Evolutionary conservation across 768 basidiomycete species (phyloP).

Genomic region (Lactifluus echinatus): DNA sequence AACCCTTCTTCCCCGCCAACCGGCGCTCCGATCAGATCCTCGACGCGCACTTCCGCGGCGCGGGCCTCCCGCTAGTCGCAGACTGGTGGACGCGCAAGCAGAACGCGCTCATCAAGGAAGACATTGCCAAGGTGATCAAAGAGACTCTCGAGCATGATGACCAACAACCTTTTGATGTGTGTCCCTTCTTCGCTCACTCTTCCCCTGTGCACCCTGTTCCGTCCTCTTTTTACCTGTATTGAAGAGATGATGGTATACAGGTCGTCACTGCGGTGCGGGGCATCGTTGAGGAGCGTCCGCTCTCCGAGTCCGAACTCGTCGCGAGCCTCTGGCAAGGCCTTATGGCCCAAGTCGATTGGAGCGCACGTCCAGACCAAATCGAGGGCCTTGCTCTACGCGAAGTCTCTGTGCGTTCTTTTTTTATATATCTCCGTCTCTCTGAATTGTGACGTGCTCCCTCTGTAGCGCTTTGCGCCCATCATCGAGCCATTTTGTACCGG

Average conservation of each 20-base stretch:
- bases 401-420: conserved; percentile 54
- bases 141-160: conserved; percentile 67
- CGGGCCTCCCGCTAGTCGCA: conserved; percentile 66
- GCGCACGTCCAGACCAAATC: conserved; percentile 83
- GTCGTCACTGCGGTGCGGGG: conserved; percentile 66
- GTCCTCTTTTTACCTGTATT: background rate
- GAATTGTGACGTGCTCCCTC: background rate
- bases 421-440: background rate
- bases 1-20: conserved; percentile 80
- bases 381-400: conserved; percentile 83
- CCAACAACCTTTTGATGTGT: conserved; percentile 53
- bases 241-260: conserved; percentile 36
- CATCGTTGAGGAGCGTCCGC: conserved; percentile 68
- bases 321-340: conserved; percentile 90
- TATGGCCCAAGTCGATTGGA: conserved; percentile 83
- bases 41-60: conserved; percentile 82
- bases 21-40: conserved; percentile 66
- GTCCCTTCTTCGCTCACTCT: too few relatives aligned
- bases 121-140: conserved; percentile 57
- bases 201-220: background rate
- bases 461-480: conserved; percentile 72
- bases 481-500: conserved; percentile 86
- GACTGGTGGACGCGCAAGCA: conserved; percentile 96
- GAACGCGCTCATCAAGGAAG: conserved; percentile 72
- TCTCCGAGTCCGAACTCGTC: conserved; percentile 79